Percentiles rank a stretch among this genome's conserved stretches.
Conservation (phyloP, 148 eudicot species). For the Rhododendron henanense region DNA sequence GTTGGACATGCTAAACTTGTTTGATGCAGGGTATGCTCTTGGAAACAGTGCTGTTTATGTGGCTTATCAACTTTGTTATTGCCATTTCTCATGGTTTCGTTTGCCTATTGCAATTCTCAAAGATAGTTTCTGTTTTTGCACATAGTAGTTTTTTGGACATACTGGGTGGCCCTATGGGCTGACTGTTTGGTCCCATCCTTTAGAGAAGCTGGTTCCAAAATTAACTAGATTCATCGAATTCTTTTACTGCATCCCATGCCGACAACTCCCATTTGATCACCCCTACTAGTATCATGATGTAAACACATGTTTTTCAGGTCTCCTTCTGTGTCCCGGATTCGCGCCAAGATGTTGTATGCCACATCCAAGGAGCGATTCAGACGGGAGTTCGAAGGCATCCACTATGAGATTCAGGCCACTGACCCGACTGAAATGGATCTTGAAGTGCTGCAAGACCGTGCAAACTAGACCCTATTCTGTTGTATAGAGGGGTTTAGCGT, state of each 20-base stretch:
- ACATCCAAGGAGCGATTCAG: conserved; percentile 67
- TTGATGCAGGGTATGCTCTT: not conserved
- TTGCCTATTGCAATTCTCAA: not conserved
- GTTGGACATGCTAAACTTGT: not conserved
- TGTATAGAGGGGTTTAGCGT: conserved; percentile 1
- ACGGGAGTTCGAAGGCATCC: conserved; percentile 64
- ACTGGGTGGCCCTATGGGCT: not conserved
- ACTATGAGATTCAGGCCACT: conserved; percentile 79
- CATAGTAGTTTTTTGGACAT: not conserved
- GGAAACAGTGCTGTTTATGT: not conserved
- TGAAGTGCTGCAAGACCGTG: conserved; percentile 53
- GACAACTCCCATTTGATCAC: too few relatives aligned
- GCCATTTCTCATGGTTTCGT: not conserved
- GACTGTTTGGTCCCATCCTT: not conserved
- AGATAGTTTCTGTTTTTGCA: not conserved
- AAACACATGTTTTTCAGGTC: conserved; percentile 39
- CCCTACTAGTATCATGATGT: not conserved
- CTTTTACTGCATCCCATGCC: not conserved
- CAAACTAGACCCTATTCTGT: conserved; percentile 26
- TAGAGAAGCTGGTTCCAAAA: not conserved
- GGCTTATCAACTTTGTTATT: not conserved
- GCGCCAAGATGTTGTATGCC: conserved; percentile 70
- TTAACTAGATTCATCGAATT: not conserved
- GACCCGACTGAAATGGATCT: conserved; percentile 70
- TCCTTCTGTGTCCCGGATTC: conserved; percentile 59